Base-by-base conservation (phyloP, 371 early-diverging fungal genomes). In the Mortierella sp. region DNA sequence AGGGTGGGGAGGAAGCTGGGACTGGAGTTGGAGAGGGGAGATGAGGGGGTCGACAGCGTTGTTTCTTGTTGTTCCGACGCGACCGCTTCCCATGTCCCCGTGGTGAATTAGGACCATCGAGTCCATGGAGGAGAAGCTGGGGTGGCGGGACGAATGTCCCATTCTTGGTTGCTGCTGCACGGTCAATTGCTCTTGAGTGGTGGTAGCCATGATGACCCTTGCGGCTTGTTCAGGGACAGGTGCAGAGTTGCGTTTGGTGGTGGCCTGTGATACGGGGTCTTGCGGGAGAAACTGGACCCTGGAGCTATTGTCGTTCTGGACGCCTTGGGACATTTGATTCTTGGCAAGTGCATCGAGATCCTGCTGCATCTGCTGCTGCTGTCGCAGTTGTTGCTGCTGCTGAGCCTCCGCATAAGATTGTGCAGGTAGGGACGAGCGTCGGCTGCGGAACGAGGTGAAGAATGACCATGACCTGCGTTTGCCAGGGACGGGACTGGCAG, bases 391-490 rank as follows among this genome's bases (percentile, higher is more conserved):
- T n/a, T n/a, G n/a, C n/a, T n/a, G 43, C 24, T 49, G 56, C 19
- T 55, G 34, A 21, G 49, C 34, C 0, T 59, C 47, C 13, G 56
- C 45, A 28, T 52, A 40, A 17, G 46, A 44, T 19, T 53, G 67
- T 24, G 54, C 57, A 2, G 67, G 57, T 46, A 67, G 24, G 3
- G 67, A 67, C 10, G 60, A 34, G 27, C 61, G 55, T n/a, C 60
- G 47, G 44, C 25, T 56, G 28, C 52, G 51, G 51, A 55, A 50
- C 10, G 56, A 46, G 10, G n/a, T n/a, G n/a, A 67, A 46, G 3
- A 55, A 43, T 9, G 67, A 45, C 67, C 61, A 67, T 8, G 67
- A 67, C 7, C 43, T 54, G 25, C 60, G 54, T 45, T 60, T 67
- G 46, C 3, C 31, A 5, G n/a, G n/a, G n/a, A n/a, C n/a, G n/a